Conservation (phyloP, 179 eudicot species). For the Silene coronaria region DNA sequence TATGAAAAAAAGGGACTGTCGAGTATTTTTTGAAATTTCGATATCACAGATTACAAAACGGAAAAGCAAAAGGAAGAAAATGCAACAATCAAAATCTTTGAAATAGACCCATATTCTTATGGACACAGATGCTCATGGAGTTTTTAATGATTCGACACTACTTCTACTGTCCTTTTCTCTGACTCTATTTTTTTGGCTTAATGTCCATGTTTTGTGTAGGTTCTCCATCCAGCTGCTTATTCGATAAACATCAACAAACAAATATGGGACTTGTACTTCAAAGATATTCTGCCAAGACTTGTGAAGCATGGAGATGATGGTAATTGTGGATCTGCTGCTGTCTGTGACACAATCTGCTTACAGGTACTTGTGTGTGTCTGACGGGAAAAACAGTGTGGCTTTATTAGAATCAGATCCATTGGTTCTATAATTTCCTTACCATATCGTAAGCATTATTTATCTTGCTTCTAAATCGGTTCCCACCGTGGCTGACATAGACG, state of each 20-base stretch:
- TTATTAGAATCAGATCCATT: not conserved
- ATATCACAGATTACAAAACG: no score
- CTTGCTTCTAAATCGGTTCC: no score
- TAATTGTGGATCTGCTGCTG: slow-evolving; percentile 75
- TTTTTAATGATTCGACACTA: no score
- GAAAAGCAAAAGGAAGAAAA: no score
- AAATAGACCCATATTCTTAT: no score
- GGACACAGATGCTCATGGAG: no score
- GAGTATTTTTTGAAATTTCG: no score
- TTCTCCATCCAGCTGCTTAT: slow-evolving; percentile 64
- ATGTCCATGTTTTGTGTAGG: slow-evolving; percentile 33
- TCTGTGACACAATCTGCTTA: slow-evolving; percentile 84
- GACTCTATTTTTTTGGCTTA: not conserved
- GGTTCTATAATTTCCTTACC: no score
- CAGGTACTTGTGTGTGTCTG: slow-evolving; percentile 46
- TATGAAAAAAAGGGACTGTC: no score
- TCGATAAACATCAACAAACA: slow-evolving; percentile 65
- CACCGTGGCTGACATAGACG: no score
- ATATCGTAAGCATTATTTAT: no score
- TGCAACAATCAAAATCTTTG: no score
- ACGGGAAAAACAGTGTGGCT: not conserved
- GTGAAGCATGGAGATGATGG: slow-evolving; percentile 82
- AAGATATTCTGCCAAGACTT: slow-evolving; percentile 71
- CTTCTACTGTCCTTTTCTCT: not conserved
- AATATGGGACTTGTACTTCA: slow-evolving; percentile 80